A percentile compares a stretch with the other conserved stretches of the same genome.
phyloP scores from a whole-genome alignment of 164 flowering plant genomes.

The Saururus chinensis region DNA sequence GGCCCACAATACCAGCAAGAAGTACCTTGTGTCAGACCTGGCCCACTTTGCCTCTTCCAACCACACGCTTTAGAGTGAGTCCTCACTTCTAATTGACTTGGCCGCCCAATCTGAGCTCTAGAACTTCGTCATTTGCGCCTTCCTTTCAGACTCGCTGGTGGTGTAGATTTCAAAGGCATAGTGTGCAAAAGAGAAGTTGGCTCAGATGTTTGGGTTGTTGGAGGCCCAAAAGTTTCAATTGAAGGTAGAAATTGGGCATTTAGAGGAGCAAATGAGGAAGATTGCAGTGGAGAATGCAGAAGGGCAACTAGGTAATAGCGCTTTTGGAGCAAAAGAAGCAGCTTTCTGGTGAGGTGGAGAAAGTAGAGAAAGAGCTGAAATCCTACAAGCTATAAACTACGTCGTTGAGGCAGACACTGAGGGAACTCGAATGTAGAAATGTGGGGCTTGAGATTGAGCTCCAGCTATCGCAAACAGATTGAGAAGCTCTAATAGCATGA shows the following conservation, averaged over 20 bases:
- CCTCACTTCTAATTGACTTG: constrained; percentile 4
- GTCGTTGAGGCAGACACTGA: neutral
- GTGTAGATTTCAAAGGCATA: neutral
- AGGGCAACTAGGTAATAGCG: neutral
- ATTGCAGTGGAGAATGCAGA: neutral
- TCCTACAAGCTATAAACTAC: neutral
- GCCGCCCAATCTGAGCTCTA: constrained; percentile 2
- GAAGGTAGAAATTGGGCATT: neutral
- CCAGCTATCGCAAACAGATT: too few relatives aligned
- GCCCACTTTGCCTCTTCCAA: constrained; percentile 12
- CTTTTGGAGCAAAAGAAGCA: constrained; percentile 7
- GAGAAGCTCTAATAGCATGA: neutral
- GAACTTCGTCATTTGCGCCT: neutral
- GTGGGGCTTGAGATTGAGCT: neutral
- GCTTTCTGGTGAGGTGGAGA: neutral
- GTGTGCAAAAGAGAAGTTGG: neutral
- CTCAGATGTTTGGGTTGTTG: neutral
- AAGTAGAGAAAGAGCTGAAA: neutral
- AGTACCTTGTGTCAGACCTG: constrained; percentile 33
- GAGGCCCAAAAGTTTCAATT: neutral
- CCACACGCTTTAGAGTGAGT: too few relatives aligned
- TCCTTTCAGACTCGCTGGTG: neutral
- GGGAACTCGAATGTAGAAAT: neutral
- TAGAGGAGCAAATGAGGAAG: neutral
- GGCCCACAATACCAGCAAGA: constrained; percentile 22